phyloP scores from a whole-genome alignment of 1,139 yeast genomes.

The Sugiyamaella sp. region DNA sequence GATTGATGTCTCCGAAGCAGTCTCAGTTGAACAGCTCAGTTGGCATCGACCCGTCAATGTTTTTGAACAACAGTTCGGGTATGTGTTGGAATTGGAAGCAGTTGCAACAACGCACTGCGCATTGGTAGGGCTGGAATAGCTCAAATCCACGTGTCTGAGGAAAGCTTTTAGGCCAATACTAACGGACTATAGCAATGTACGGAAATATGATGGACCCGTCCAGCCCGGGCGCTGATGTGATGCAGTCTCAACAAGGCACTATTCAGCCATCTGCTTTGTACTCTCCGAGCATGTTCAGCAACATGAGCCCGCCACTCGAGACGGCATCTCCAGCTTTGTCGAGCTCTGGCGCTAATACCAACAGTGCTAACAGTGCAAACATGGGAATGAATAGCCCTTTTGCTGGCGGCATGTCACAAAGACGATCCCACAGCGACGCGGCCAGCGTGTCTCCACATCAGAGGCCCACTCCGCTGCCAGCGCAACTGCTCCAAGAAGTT shows the following conservation, averaged over 20 bases:
- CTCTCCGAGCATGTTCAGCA: conserved; percentile 30
- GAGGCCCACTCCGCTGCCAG: conserved; percentile 34
- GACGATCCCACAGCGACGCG: conserved; percentile 25
- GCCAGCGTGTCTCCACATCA: conserved; percentile 30
- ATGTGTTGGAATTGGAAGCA: conserved; percentile 11
- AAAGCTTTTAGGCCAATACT: not conserved
- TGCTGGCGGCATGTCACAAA: conserved; percentile 19
- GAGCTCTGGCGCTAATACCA: conserved; percentile 15
- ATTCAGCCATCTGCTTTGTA: conserved; percentile 31
- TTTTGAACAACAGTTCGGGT: conserved; percentile 12
- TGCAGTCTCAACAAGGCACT: conserved; percentile 21
- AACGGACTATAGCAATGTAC: conserved; percentile 11
- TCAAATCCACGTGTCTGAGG: too few species aligned
- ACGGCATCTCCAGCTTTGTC: conserved; percentile 22
- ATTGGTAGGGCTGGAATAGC: too few species aligned
- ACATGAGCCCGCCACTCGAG: conserved; percentile 27
- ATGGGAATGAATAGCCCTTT: conserved; percentile 22
- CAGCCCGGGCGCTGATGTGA: conserved; percentile 14
- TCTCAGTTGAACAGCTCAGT: conserved; percentile 8
- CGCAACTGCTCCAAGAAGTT: conserved; percentile 34
- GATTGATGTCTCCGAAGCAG: conserved; percentile 15
- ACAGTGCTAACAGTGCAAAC: conserved; percentile 10
- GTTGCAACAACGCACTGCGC: too few species aligned
- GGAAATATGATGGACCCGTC: conserved; percentile 17
- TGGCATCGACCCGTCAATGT: conserved; percentile 16